Base-by-base conservation (phyloP, 371 early-diverging fungal species). In the Fennellomyces sp. region DNA sequence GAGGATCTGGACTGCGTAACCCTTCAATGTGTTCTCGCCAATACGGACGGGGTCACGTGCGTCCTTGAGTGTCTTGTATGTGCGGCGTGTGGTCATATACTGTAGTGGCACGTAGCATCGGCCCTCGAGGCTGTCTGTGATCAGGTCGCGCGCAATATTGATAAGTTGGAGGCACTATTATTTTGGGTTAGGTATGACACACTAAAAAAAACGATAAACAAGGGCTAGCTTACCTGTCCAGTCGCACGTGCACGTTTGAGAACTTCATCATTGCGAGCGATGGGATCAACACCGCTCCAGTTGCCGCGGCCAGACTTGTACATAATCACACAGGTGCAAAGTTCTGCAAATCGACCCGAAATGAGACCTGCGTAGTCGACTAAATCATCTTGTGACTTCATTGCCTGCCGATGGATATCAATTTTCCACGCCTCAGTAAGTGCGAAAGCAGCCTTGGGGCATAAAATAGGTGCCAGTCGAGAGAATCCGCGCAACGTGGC, bases 141-240 rank as follows among this genome's bases (percentile, higher is more conserved):
- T 67, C 3, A 86, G 54, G 60, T 86, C 86, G 38, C 86, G 69
- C 23, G 82, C 79, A 58, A 80, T 81, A 60, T 86, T 86, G 26
- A 84, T 61, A 13, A 84, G 41, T 67, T 86, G 86, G 47, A 86
- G 67, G n/a, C 81, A 80, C 61, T 79, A 27, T 31, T 48, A 25
- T 15, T 8, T 15, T n/a, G n/a, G n/a, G n/a, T n/a, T n/a, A n/a
- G n/a, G n/a, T 2, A 41, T 41, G 15, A 41, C 6, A 17, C 15
- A 41, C 6, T n/a, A 13, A 39, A 39, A 39, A 39, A 39, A 39
- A 39, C 13, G 5, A 13, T 39, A 11, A 5, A 11, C n/a, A 19
- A 47, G 30, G 17, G 35, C 25, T 21, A 52, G 17, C 19, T 63
- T 70, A 74, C 74, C 74, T 76, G 73, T 11, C 86, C 86, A 58